Base-by-base conservation (phyloP, 192 early-diverging fungal species). In the Backusella macrospora region DNA sequence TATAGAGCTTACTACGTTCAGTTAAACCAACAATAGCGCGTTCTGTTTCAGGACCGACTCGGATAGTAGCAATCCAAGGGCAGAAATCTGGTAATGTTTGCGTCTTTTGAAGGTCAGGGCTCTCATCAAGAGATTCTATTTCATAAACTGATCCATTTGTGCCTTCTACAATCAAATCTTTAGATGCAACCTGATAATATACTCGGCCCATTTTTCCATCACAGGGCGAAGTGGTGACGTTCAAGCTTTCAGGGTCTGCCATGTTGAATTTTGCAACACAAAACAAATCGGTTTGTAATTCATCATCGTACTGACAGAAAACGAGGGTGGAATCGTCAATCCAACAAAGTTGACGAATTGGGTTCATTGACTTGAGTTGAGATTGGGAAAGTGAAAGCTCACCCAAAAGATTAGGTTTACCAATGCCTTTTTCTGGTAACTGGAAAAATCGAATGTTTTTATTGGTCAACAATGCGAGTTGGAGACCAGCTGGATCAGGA, bases 1-100 rank as follows among this genome's bases (percentile, higher is more conserved):
- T 89, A 80, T 92, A 96, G n/a, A 99, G 87, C 69, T 93, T 92
- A 80, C 93, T 93, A 73, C 94, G 89, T 34, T 87, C 81, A 0
- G 87, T 90, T 23, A 96, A 86, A 8, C 91, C 96, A 74, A 98
- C 82, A 10, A 95, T 78, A 12, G 87, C 70, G 10, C 48, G n/a
- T 5, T 72, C 64, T 43, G 23, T 40, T 59, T 73, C 71, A 34
- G 48, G 21, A 67, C 69, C 68, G 34, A 73, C 44, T 40, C 37
- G 59, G 29, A 68, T 73, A 0, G 78, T 74, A 6, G 73, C 80
- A 34, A 91, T 78, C 89, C 89, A 91, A 14, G 86, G 86, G 77
- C 90, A 91, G 43, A 83, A 62, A 12, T 71, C 73, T 45, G 85
- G 77, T 9, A 85, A 70, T n/a, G 45, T 47, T 44, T 68, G 34